Evolutionary conservation across 2,329 filamentous ascomycete genomes (phyloP), one percentile per base, ranked within the genome.

Genomic region (Fusarium subglutinans): DNA sequence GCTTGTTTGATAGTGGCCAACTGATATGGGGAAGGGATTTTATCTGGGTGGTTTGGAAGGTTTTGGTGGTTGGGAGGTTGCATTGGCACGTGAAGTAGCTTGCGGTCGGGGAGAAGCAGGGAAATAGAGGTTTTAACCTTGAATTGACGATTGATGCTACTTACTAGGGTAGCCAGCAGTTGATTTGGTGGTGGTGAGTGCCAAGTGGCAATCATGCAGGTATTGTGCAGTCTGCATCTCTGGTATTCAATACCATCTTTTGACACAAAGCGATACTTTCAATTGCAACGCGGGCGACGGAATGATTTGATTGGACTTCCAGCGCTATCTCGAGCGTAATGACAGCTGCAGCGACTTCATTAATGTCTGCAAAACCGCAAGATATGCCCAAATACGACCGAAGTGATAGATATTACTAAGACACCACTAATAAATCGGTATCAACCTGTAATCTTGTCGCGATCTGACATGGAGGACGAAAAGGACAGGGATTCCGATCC

Each of bases 1-100:
- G 40, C 35, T 26, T 61, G 38, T 28, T 37, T 56, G 60, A 71
- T 71, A 71, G 44, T 44, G 48, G 44, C 55, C 43, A 65, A 57
- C 13, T 37, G 37, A 20, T 14, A 33, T n/a, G n/a, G n/a, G 51
- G 17, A 15, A 22, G 6, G 50, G n/a, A 8, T 48, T 45, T 41
- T 48, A 33, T 55, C 50, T 38, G 8, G 12, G 4, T 14, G 18
- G 2, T 24, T 17, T 33, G 15, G 30, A 8, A 7, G 30, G 15
- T n/a, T 44, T 35, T 35, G 35, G 30, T 26, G 15, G 33, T 20
- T 48, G 33, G 37, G 24, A 28, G 22, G 50, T 22, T 40, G 20
- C 37, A 45, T 54, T 35, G 3, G 41, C 45, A 70, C n/a, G 45
- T 65, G 45, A 54, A 57, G 24, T 15, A 51, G 17, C 24, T 7